phyloP scores from a whole-genome alignment of 1,284 basidiomycete species.

The Boletus mariae region DNA sequence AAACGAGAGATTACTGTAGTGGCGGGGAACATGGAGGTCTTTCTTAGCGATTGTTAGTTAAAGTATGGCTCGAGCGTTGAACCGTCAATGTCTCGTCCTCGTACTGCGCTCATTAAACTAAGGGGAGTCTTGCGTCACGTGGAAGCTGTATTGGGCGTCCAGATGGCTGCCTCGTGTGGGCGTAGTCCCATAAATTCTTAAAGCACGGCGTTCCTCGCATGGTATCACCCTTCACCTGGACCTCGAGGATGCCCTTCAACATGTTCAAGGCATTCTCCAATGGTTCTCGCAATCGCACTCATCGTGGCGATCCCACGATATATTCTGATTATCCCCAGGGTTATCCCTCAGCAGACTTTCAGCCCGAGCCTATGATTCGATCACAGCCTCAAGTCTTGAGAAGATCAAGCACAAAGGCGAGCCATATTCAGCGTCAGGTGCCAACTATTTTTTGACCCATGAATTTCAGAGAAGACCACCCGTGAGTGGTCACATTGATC shows the following conservation, averaged over 20 bases:
- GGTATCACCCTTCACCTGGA: slow-evolving; percentile 14
- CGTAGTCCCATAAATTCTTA: slow-evolving; percentile 29
- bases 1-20: slow-evolving; percentile 1
- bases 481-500: slow-evolving; percentile 19
- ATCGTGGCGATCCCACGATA: slow-evolving; percentile 25
- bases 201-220: slow-evolving; percentile 6
- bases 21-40: neutral
- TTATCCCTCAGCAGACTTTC: slow-evolving; percentile 29
- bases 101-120: slow-evolving; percentile 4
- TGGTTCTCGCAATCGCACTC: slow-evolving; percentile 32
- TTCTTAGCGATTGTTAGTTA: neutral
- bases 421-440: slow-evolving; percentile 8
- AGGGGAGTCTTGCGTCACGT: neutral
- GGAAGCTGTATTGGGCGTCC: neutral
- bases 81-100: slow-evolving; percentile 13
- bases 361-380: slow-evolving; percentile 20
- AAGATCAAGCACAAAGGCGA: slow-evolving; percentile 29
- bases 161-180: slow-evolving; percentile 28
- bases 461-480: slow-evolving; percentile 30
- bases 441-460: slow-evolving; percentile 13
- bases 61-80: neutral
- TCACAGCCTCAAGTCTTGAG: slow-evolving; percentile 27
- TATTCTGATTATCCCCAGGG: slow-evolving; percentile 32
- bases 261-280: slow-evolving; percentile 36
- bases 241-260: slow-evolving; percentile 37